Evolutionary conservation across 805 yeast species (phyloP), one percentile per base, ranked within the genome.

Genomic region (Nakazawaea ernobii): DNA sequence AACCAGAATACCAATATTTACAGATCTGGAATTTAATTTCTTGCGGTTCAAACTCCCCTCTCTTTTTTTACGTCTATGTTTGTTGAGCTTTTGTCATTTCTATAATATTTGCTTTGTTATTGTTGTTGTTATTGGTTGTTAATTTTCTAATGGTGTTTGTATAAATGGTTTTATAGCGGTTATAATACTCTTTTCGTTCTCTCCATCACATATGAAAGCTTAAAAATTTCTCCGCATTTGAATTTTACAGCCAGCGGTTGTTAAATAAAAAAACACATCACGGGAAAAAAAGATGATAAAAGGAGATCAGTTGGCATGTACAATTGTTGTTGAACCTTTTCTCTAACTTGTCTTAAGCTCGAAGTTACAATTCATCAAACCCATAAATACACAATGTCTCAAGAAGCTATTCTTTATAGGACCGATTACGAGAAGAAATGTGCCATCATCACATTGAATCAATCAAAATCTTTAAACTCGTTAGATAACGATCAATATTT

Each of bases 1-100:
- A 88, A 86, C 62, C 97, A 91, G 66, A 77, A 96, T 46, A 85
- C 86, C 54, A 84, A 83, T 54, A 76, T 91, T 30, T 82, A 84
- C 63, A 79, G 97, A 57, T 73, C 82, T 42, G 88, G 91, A 45
- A 85, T 84, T 37, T 82, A 59, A 53, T 14, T 35, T 20, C 11
- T 20, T 35, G 9, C 32, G 33, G 33, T 30, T 20, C 24, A 20
- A 5, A 20, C 24, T 20, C 33, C 33, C 33, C 33, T 30, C n/a
- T 10, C 11, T 30, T 4, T 8, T 8, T 38, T 9, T 10, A 24
- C 32, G 26, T 37, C 26, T 20, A 30, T 40, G 15, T 15, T 17
- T 13, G 27, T 30, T 30, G 35, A 9, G 10, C 9, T 15, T 17
- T 9, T 14, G 32, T 10, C 11, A 7, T 37, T 37, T 14, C 10